These are phyloP conservation scores for Phoenix roebelenii DNA, from an alignment of 176 grass and related monocot species.

Conservation along the genomic window DNA sequence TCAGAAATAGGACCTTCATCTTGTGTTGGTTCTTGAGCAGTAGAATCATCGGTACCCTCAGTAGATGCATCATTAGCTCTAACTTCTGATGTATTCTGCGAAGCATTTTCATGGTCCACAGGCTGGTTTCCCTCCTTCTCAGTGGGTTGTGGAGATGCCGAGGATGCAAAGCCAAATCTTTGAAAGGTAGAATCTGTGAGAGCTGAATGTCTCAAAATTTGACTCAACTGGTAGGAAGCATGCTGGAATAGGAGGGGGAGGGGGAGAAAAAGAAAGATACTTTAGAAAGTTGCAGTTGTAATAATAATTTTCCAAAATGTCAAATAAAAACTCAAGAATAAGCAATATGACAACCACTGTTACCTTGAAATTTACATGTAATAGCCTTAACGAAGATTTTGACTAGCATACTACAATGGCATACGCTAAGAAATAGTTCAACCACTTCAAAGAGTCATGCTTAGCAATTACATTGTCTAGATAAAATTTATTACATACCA, in stretches of 20 bases:
- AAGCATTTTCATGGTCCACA: neutral
- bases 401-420: no score
- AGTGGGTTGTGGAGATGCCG: neutral
- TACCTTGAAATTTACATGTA: no score
- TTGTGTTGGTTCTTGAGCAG: slow-evolving; percentile 20
- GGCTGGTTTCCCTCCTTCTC: slow-evolving; percentile 16
- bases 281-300: neutral
- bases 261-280: no score
- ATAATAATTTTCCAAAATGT: neutral
- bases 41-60: slow-evolving; percentile 10
- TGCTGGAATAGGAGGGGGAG: slow-evolving; percentile 5
- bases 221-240: slow-evolving; percentile 17
- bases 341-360: no score
- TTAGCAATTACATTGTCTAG: no score
- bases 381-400: no score
- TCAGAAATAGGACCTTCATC: slow-evolving; percentile 14
- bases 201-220: slow-evolving; percentile 15
- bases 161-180: slow-evolving; percentile 12
- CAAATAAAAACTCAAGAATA: neutral
- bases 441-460: no score
- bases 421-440: no score
- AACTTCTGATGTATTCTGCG: neutral
- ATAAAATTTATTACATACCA: no score
- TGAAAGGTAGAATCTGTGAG: neutral
- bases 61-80: slow-evolving; percentile 5